A percentile compares a stretch with the other conserved stretches of the same genome.
Conservation (phyloP, 129 eudicot species). For the Sambucus nigra region DNA sequence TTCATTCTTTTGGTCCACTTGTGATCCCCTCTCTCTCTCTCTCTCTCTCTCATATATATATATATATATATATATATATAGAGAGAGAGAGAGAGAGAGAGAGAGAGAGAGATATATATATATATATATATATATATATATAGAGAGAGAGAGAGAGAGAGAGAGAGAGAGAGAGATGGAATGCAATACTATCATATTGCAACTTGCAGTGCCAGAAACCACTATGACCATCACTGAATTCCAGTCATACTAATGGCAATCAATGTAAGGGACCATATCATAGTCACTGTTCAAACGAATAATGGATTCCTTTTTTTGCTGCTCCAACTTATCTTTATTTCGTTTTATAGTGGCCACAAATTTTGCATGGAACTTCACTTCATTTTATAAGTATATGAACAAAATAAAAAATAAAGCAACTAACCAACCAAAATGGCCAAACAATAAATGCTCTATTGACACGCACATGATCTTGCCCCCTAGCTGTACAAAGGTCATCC, state of each 20-base stretch:
- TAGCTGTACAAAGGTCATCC: not conserved
- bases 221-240: not conserved
- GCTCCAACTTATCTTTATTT: not conserved
- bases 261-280: slow-evolving; percentile 12
- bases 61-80: no score
- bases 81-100: no score
- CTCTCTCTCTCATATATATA: no score
- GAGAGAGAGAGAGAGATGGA: no score
- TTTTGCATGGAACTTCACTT: not conserved
- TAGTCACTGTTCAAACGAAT: not conserved
- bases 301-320: not conserved
- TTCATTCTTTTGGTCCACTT: no score
- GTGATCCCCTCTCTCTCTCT: no score
- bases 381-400: not conserved
- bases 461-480: slow-evolving; percentile 61
- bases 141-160: no score
- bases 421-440: slow-evolving; percentile 24
- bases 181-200: no score
- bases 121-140: no score
- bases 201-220: slow-evolving; percentile 1
- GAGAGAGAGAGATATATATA: no score
- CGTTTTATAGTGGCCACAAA: not conserved
- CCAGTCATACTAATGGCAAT: slow-evolving; percentile 7
- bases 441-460: slow-evolving; percentile 40
- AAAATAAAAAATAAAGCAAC: slow-evolving; percentile 2